Conservation (phyloP, 805 yeast species). For the Cyberlindnera japonica region DNA sequence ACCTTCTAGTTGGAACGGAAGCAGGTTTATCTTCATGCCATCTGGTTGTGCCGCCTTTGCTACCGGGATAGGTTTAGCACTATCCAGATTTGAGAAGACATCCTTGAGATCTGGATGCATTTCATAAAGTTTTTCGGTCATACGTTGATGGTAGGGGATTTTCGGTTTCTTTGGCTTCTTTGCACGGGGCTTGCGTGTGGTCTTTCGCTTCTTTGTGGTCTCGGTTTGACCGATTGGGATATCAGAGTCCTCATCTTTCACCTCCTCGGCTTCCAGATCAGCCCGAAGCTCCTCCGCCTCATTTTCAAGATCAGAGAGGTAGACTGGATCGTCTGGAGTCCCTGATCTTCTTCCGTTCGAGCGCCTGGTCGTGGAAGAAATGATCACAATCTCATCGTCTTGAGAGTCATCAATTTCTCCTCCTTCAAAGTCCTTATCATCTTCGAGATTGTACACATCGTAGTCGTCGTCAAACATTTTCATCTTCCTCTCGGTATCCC, state of each 20-base stretch:
- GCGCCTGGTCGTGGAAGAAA: constrained; percentile 7
- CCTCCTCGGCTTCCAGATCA: constrained; percentile 14
- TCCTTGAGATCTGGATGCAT: constrained; percentile 75
- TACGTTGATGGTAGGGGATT: constrained; percentile 63
- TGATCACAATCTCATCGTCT: constrained; percentile 23
- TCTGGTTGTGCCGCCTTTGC: constrained; percentile 69
- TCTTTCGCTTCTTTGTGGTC: constrained; percentile 17
- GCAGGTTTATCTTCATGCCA: constrained; percentile 65
- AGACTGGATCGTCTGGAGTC: constrained; percentile 17
- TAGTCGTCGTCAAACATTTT: constrained; percentile 31
- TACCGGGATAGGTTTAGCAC: constrained; percentile 43
- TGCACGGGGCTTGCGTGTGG: constrained; percentile 18
- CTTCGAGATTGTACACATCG: constrained; percentile 30
- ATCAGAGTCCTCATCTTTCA: constrained; percentile 25
- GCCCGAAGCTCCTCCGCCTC: constrained; percentile 18
- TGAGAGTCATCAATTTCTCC: constrained; percentile 27
- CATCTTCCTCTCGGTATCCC: constrained; percentile 29
- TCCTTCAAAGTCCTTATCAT: constrained; percentile 29
- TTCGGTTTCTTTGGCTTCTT: constrained; percentile 42
- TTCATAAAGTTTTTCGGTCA: constrained; percentile 63
- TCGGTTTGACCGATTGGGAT: constrained; percentile 27
- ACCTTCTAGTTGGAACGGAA: constrained; percentile 95
- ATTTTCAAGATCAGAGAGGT: constrained; percentile 13
- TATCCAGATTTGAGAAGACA: constrained; percentile 63
- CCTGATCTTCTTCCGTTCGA: constrained; percentile 12